These are phyloP conservation scores for Angomonas deanei DNA, from an alignment of 208 protist genomes.

Conservation along the genomic window DNA sequence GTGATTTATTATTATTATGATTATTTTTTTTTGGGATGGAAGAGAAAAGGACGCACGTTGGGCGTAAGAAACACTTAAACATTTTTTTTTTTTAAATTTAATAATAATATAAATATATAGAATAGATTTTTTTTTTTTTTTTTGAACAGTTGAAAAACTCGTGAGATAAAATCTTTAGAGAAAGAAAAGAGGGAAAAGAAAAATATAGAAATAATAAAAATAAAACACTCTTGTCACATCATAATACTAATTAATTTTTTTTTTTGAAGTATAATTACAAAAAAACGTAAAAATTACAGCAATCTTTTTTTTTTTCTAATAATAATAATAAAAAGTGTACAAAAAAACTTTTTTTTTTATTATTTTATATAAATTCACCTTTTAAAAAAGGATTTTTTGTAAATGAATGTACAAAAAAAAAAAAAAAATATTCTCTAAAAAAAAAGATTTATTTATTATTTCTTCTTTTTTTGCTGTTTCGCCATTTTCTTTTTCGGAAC, in stretches of 20 bases:
- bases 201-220: constrained; percentile 2
- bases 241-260: not conserved
- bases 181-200: constrained; percentile 7
- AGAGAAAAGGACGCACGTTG: too few relatives aligned
- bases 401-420: not conserved
- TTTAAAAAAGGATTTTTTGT: too few relatives aligned
- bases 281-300: too few relatives aligned
- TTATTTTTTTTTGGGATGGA: too few relatives aligned
- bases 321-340: constrained; percentile 1
- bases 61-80: not conserved
- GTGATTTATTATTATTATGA: too few relatives aligned
- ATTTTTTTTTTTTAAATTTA: not conserved
- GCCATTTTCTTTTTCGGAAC: not conserved
- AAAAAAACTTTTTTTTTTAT: too few relatives aligned
- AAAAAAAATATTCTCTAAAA: not conserved
- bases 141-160: not conserved
- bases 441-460: not conserved
- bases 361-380: too few relatives aligned
- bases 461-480: not conserved
- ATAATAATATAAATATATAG: not conserved
- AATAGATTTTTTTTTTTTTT: not conserved
- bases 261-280: too few relatives aligned
- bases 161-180: not conserved
- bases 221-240: not conserved
- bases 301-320: too few relatives aligned